Evolutionary conservation across 768 basidiomycete species (phyloP), one percentile per base, ranked within the genome.

Genomic region (Hygrophoropsis aurantiaca): DNA sequence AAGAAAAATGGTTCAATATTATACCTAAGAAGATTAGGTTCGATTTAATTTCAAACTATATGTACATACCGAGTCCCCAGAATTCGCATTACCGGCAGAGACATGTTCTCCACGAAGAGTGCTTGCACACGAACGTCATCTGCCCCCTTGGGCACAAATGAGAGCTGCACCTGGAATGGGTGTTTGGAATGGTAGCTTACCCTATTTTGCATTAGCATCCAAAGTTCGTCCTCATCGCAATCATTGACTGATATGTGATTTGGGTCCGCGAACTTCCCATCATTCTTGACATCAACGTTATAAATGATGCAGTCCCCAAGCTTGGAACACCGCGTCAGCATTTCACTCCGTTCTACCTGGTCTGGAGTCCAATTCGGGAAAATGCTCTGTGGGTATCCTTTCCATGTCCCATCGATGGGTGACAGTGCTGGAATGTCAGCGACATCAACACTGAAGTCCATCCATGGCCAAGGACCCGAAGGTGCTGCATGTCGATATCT

Each of bases 331-430:
- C 36, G 6, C 9, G 36, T 38, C 48, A 19, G 50, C 56, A 68
- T 65, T 37, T 52, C 49, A 34, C 65, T 61, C 36, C 53, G 52
- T 11, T 47, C 16, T 10, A 66, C 58, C 42, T 78, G 75, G 2
- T 53, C 52, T 2, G 55, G 53, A 0, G 73, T 75, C 78, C 78
- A 79, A 51, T 78, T 78, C 1, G 72, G 70, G 54, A 72, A 79
- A 6, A 71, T 55, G 0, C 70, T 67, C 46, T 74, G 69, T 1
- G 77, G 75, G 53, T 77, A 78, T 45, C 51, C 42, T 23, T 56
- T 26, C 67, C 67, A 69, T 9, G 34, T 3, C 21, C 26, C 18
- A 26, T 34, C n/a, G 36, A 38, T 30, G 27, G 27, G 27, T 13
- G 27, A 30, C 6, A 13, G 7, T 30, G 27, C 7, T 30, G 27